Evolutionary conservation across 148 eudicot genomes (phyloP).

Genomic region (Spergularia bocconei): DNA sequence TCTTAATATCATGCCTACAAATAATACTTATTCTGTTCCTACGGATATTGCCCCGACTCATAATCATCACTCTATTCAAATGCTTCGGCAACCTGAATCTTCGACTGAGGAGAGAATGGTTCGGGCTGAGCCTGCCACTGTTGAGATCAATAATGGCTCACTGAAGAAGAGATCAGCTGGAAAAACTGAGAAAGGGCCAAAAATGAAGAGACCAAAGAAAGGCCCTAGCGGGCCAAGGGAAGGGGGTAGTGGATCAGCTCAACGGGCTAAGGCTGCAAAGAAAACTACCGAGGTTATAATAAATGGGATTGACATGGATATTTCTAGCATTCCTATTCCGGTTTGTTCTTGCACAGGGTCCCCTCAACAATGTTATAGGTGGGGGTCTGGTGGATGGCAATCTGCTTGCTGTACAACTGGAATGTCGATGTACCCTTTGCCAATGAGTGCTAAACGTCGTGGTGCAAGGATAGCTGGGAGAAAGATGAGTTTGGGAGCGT

Average conservation of each 20-base stretch:
- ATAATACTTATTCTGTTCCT: constrained; percentile 27
- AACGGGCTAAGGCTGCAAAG: constrained; percentile 43
- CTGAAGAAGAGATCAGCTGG: constrained; percentile 39
- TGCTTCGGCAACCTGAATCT: constrained; percentile 41
- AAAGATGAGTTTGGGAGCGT: constrained; percentile 52
- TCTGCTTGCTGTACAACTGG: constrained; percentile 48
- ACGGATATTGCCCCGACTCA: constrained; percentile 33
- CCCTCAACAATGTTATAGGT: constrained; percentile 48
- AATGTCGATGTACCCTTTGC: constrained; percentile 51
- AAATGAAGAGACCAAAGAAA: constrained; percentile 42
- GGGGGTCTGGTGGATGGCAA: constrained; percentile 58
- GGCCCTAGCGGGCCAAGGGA: constrained; percentile 36
- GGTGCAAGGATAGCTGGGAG: constrained; percentile 54
- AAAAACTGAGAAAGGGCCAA: constrained; percentile 39
- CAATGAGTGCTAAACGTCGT: constrained; percentile 49
- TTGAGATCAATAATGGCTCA: constrained; percentile 31
- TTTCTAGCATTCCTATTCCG: constrained; percentile 48
- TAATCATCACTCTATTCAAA: constrained; percentile 34
- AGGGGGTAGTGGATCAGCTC: constrained; percentile 35
- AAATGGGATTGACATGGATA: constrained; percentile 47
- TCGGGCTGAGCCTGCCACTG: constrained; percentile 28
- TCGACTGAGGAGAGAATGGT: constrained; percentile 40
- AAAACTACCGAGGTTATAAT: constrained; percentile 46
- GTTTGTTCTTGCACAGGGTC: constrained; percentile 46
- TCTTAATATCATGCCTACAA: constrained; percentile 33